phyloP scores from a whole-genome alignment of 768 basidiomycete species.

The Fistulinella prunicolor region DNA sequence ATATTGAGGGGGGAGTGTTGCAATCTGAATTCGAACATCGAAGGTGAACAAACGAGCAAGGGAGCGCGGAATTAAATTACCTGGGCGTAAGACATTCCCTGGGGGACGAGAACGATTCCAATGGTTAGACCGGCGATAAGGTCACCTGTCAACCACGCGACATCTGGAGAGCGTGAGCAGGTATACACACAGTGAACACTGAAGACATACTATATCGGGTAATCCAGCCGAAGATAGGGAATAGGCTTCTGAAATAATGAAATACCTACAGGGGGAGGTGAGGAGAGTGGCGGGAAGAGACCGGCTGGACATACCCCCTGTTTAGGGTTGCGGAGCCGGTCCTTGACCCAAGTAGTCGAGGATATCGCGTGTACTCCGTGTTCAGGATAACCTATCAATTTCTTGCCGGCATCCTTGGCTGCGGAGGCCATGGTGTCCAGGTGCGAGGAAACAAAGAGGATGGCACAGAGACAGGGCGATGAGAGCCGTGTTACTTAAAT shows the following conservation, averaged over 20 bases:
- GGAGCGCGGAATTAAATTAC: slow-evolving; percentile 33
- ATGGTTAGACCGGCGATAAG: slow-evolving; percentile 90
- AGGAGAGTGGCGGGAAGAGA: not conserved
- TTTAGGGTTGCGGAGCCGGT: slow-evolving; percentile 44
- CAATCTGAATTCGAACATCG: slow-evolving; percentile 49
- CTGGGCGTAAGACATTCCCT: slow-evolving; percentile 87
- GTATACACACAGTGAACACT: not conserved
- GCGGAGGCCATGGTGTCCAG: slow-evolving; percentile 34
- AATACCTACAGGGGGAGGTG: slow-evolving; percentile 40
- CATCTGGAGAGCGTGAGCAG: slow-evolving; percentile 40
- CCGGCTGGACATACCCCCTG: slow-evolving; percentile 37
- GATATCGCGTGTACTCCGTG: slow-evolving; percentile 57
- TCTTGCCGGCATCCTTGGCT: slow-evolving; percentile 53
- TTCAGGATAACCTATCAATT: slow-evolving; percentile 59
- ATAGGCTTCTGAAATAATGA: slow-evolving; percentile 67
- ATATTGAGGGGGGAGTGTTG: slow-evolving; percentile 81
- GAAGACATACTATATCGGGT: slow-evolving; percentile 71
- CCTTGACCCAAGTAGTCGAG: slow-evolving; percentile 50
- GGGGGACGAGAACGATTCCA: slow-evolving; percentile 93
- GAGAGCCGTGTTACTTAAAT: not conserved
- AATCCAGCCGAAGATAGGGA: slow-evolving; percentile 86
- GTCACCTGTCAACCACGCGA: slow-evolving; percentile 83
- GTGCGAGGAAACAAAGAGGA: not conserved
- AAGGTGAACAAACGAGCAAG: not conserved
- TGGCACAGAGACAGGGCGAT: not conserved